Percentiles rank a stretch among this genome's conserved stretches.
phyloP scores from a whole-genome alignment of 179 eudicot species.

The Silene noctiflora region DNA sequence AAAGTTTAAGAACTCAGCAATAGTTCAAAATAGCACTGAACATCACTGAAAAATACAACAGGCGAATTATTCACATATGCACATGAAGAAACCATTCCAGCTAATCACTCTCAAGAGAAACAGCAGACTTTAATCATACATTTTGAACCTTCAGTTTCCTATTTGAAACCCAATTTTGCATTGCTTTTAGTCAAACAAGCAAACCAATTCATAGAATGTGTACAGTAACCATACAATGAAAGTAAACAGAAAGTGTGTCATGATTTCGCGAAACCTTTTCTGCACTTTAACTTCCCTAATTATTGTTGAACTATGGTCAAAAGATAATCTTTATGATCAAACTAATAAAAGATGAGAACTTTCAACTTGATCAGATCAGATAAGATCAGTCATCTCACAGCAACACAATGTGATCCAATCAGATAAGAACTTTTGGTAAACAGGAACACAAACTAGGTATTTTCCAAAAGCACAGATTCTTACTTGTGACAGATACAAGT shows the following conservation, averaged over 20 bases:
- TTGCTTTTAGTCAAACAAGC: conserved; percentile 2
- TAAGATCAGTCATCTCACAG: not conserved
- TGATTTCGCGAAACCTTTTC: not conserved
- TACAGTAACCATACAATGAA: not conserved
- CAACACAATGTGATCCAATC: not conserved
- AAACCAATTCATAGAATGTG: not conserved
- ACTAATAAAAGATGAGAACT: not conserved
- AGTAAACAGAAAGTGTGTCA: not conserved
- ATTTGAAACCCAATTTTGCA: not conserved
- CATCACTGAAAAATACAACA: not conserved
- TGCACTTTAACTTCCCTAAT: not conserved
- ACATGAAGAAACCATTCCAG: not conserved
- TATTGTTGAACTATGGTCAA: not conserved
- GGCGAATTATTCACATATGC: not conserved
- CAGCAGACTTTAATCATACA: not conserved
- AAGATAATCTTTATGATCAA: not conserved
- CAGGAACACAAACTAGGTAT: not conserved
- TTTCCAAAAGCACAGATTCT: not conserved
- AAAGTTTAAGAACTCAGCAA: not conserved
- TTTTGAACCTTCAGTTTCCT: not conserved
- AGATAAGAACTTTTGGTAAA: not conserved
- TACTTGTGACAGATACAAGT: no score
- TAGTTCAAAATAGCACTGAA: not conserved
- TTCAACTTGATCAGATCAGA: conserved; percentile 2
- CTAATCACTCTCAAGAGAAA: not conserved